Base-by-base conservation (phyloP, 176 grass and related monocot species). In the Carex myosuroides region DNA sequence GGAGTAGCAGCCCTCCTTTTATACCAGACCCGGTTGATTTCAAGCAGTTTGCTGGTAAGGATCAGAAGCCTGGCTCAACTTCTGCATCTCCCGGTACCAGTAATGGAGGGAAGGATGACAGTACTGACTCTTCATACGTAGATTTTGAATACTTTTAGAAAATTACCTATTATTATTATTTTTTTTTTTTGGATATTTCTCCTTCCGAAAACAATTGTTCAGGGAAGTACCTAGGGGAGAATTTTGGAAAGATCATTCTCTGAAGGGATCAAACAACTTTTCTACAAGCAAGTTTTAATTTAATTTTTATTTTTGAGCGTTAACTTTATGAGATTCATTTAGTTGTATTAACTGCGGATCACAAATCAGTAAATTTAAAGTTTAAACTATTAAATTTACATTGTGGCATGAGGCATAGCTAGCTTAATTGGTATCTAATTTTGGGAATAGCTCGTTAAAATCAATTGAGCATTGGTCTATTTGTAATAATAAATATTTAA, bases 81-180 rank as follows among this genome's bases (percentile, higher is more conserved):
- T 66, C 7, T 17, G 50, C 22, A 55, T 2, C 68, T 89, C 53
- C 39, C 11, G 73, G 70, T 52, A 52, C 72, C 4, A 39, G 67
- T 17, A 81, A 18, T 44, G 79, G 56, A 8, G 55, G 56, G 3
- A 82, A 76, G 4, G 32, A 71, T 79, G 88, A 90, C 71, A 41
- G 60, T 42, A 52, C 30, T 60, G 59, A 86, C 22, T 26, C 76
- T 32, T 89, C 84, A 8, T 21, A 66, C 35, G 30, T 59, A 83
- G 85, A 87, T 73, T 94, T 91, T 66, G 82, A 89, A 83, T 94
- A 87, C 52, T 91, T 94, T 78, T 94, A 93, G 86, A 79, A 56
- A 39, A 39, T 44, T 62, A 86, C 79, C 39, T 56, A 53, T 86
- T 12, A 62, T 13, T 2, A 4, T 26, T 41, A 22, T 1, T 55